Evolutionary conservation across 164 flowering plant species (phyloP), one percentile per base, ranked within the genome.

Genomic region (Stephania cephalantha): DNA sequence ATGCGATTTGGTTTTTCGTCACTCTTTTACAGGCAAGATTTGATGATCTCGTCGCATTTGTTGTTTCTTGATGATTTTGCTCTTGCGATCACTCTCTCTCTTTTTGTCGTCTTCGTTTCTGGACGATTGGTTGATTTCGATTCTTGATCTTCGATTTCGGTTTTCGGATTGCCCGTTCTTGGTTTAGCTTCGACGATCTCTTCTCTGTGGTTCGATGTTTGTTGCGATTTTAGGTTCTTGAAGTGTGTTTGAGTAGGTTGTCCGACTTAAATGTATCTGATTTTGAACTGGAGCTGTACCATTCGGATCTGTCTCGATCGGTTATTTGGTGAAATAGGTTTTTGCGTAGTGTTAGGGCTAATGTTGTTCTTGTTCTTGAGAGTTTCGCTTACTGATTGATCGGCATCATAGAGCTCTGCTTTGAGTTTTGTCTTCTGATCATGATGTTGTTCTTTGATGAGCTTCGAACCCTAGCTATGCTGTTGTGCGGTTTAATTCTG

Each of bases 21-120:
- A 61, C 61, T n/a, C 7, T 75, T n/a, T 70, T 45, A 8, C 78
- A 75, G 73, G 78, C 22, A 45, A 58, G 73, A 52, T 15, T 25
- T 75, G 61, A 35, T 4, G 67, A 70, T 75, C 29, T 55, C 53
- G 13, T 66, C 69, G 13, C 35, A 2, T 66, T n/a, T 7, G 10
- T 15, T 66, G 5, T 55, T 52, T 1, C 9, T 22, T 74, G 15
- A 0, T 12, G 18, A 31, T 31, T 68, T 68, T 31, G 1, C 30
- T 61, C 22, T n/a, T 18, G 20, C 20, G 20, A 61, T 61, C 66
- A 18, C 66, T 58, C 67, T 44, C 7, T 6, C 9, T 5, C n/a
- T 29, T 63, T 35, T 1, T 35, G 42, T 35, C 42, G 42, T 35
- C 42, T 35, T 35, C 42, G 42, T 12, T 31, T 75, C 7, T 31